Evolutionary conservation across 2,329 filamentous ascomycete species (phyloP), one percentile per base, ranked within the genome.

Genomic region (Magnaporthiopsis rhizophila): DNA sequence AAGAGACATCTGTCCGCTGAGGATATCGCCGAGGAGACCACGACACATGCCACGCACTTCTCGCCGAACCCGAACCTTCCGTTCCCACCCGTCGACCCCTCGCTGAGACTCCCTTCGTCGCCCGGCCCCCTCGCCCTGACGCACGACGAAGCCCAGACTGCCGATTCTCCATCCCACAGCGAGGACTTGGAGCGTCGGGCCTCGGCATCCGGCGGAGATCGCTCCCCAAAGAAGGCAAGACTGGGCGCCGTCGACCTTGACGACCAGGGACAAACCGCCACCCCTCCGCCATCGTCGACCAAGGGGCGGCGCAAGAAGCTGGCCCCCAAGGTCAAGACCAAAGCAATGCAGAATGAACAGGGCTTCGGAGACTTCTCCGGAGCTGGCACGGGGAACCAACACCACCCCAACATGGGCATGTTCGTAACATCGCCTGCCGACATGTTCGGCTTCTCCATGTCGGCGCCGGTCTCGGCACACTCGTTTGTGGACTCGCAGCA

Each of bases 31-130:
- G 76, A 75, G 65, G 81, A 84, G 68, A 80, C 84, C 68, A 79
- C 81, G 72, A 81, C 86, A 72, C 86, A 89, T 84, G 83, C 81
- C 69, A 86, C 85, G 69, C 83, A 88, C 72, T 82, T 85, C 69
- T 83, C 83, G 58, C 77, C 82, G 58, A 80, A 80, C 69, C 76
- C 79, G 21, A 82, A 77, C 70, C 74, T 84, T 64, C 78, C 80
- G 64, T 74, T 88, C 64, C 83, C 86, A 65, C 82, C 85, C 38
- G 84, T 88, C 71, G 83, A 87, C 69, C 82, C 83, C 45, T 81
- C 85, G 67, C 79, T 79, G 70, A 81, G 82, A 69, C 74, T 89
- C 58, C 79, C 79, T 18, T 88, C 86, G 21, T 87, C 87, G 62
- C 82, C 85, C 45, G 79, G 75, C 45, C 76, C 79, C 61, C 74